Evolutionary conservation across 768 basidiomycete genomes (phyloP), one percentile per base, ranked within the genome.

Genomic region (Pluteus cervinus): DNA sequence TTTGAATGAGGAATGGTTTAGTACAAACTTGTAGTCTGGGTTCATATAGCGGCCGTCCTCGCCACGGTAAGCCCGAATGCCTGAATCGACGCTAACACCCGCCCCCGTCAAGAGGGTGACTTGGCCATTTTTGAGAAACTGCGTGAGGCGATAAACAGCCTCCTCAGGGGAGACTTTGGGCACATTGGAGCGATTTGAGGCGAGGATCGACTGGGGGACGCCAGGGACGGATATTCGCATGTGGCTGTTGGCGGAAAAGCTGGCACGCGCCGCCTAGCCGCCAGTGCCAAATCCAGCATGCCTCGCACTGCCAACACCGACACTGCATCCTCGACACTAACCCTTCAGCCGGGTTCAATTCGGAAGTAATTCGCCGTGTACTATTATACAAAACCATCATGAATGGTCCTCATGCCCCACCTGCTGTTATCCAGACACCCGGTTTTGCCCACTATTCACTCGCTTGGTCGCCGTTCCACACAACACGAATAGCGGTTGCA

Each of bases 81-180:
- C 94, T 18, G 86, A 89, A 58, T 97, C 94, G 20, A 97, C 92
- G 55, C 86, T 88, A 46, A 96, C 87, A 5, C 94, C 94, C 0
- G 94, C 94, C 2, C 92, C 92, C 0, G 90, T 92, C 38, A 97
- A 56, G 11, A 91, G 63, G 0, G 81, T 63, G 33, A 77, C 76
- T 56, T 77, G 81, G n/a, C 89, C 88, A 4, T 68, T 61, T 0
- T 68, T 60, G 14, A 94, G 57, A 49, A 93, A 93, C 2, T 66
- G 55, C 4, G 76, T 63, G 38, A 87, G 70, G 36, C 75, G 73
- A 21, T 80, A 66, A 31, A 76, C 58, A 8, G 84, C 84, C 41
- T 71, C 74, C 23, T 64, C 54, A 1, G 67, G 51, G 7, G 75
- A 62, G 28, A 75, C 55, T 12, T 55, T 48, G 17, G 61, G 63